Evolutionary conservation across 805 yeast genomes (phyloP).

Genomic region (Metschnikowia cerradonensis): DNA sequence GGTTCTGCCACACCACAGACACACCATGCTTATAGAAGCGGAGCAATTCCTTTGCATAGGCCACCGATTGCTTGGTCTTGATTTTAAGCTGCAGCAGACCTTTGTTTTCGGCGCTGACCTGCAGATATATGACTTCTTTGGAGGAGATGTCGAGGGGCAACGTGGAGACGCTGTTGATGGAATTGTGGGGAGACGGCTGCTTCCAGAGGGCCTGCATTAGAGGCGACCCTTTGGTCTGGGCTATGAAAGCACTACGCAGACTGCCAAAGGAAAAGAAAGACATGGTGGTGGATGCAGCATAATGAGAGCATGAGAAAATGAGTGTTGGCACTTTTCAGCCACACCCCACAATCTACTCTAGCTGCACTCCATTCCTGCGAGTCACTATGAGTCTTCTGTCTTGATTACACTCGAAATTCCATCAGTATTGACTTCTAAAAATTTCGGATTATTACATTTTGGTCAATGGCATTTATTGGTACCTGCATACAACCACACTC

Average conservation of each 20-base stretch:
- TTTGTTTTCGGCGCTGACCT: conserved; percentile 21
- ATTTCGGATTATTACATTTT: too few species aligned
- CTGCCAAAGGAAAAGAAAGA: conserved; percentile 3
- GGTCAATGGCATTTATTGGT: too few species aligned
- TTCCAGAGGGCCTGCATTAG: conserved; percentile 11
- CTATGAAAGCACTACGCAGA: conserved; percentile 1
- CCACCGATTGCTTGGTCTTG: conserved; percentile 35
- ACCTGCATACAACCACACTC: not conserved
- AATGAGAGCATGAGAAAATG: not conserved
- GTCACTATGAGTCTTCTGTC: too few species aligned
- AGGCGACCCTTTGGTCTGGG: conserved; percentile 6
- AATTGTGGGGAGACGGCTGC: not conserved
- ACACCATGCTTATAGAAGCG: conserved; percentile 58
- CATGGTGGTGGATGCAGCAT: conserved; percentile 1
- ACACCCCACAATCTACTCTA: too few species aligned
- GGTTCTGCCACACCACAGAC: conserved; percentile 49
- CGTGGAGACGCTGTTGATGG: conserved; percentile 21
- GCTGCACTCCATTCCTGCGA: too few species aligned
- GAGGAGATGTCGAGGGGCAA: conserved; percentile 29
- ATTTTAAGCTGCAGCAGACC: conserved; percentile 16
- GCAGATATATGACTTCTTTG: conserved; percentile 24
- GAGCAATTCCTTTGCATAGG: conserved; percentile 44
- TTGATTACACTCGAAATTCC: too few species aligned
- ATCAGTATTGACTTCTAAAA: too few species aligned
- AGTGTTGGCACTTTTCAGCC: not conserved